Conservation (phyloP, 2,329 filamentous ascomycete genomes). For the Raffaelea arxii region DNA sequence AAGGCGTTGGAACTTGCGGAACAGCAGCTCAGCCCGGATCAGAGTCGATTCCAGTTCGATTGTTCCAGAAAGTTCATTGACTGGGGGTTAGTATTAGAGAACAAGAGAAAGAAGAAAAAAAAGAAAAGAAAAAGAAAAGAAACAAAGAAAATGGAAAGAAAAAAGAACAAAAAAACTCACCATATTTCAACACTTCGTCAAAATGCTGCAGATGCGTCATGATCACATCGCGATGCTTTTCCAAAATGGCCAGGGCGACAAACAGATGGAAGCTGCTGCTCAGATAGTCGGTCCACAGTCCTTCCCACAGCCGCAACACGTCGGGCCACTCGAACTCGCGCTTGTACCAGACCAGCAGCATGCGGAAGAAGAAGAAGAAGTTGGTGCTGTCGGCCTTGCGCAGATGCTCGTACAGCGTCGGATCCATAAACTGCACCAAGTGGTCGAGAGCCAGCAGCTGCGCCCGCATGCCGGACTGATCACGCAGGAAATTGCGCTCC, state of each 20-base stretch:
- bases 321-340: slow-evolving; percentile 89
- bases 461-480: slow-evolving; percentile 91
- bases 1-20: slow-evolving; percentile 75
- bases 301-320: slow-evolving; percentile 82
- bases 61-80: slow-evolving; percentile 88
- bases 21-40: slow-evolving; percentile 79
- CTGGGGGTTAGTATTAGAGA: slow-evolving; percentile 33
- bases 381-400: slow-evolving; percentile 90
- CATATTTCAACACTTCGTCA: slow-evolving; percentile 94
- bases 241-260: slow-evolving; percentile 83
- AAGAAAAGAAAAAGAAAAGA: slow-evolving; percentile 11
- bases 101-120: neutral
- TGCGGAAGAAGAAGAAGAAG: slow-evolving; percentile 99
- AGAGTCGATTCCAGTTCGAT: slow-evolving; percentile 86
- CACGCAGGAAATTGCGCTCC: slow-evolving; percentile 92
- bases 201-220: slow-evolving; percentile 91
- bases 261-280: slow-evolving; percentile 91
- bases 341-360: slow-evolving; percentile 98
- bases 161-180: slow-evolving; percentile 38
- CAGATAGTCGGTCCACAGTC: slow-evolving; percentile 85
- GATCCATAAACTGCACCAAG: slow-evolving; percentile 93
- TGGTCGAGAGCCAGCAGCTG: slow-evolving; percentile 89
- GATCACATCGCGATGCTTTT: slow-evolving; percentile 93
- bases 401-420: slow-evolving; percentile 83
- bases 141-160: neutral